phyloP scores from a whole-genome alignment of 306 rosid species.

The Macrotyloma uniflorum region DNA sequence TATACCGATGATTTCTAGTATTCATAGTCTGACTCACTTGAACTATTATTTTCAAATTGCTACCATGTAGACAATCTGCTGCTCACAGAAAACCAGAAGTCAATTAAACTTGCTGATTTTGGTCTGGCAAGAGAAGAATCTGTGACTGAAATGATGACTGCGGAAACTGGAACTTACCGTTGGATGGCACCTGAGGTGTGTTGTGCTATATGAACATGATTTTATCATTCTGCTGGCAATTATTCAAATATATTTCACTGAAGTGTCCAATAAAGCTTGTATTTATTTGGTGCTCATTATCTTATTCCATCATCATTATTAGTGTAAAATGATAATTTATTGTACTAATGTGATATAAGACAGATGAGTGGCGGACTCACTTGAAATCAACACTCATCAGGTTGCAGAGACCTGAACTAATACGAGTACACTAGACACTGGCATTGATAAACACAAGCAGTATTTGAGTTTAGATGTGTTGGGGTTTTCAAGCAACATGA shows the following conservation, averaged over 20 bases:
- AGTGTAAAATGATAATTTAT: neutral
- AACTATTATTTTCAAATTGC: neutral
- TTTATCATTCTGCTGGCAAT: neutral
- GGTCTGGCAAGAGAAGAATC: constrained; percentile 91
- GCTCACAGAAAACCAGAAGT: constrained; percentile 77
- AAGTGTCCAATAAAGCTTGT: neutral
- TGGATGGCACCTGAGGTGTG: constrained; percentile 97
- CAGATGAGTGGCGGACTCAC: neutral
- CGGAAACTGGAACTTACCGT: constrained; percentile 89
- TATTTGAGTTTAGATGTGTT: neutral
- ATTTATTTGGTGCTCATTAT: neutral
- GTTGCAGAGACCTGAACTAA: neutral
- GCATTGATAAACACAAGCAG: neutral
- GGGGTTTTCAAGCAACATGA: neutral
- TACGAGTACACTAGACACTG: neutral
- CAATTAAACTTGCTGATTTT: constrained; percentile 86
- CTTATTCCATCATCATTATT: neutral
- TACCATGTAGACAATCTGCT: constrained; percentile 69
- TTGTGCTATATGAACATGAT: constrained; percentile 7
- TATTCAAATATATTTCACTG: neutral
- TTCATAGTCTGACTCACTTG: neutral
- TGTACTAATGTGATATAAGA: neutral
- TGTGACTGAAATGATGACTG: constrained; percentile 94
- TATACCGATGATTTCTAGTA: neutral
- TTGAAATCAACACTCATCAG: neutral